Percentiles rank a stretch among this genome's conserved stretches.
These are phyloP conservation scores for Torrubiella hemipterigena DNA, from an alignment of 2,329 filamentous ascomycete genomes.

Conservation along the genomic window DNA sequence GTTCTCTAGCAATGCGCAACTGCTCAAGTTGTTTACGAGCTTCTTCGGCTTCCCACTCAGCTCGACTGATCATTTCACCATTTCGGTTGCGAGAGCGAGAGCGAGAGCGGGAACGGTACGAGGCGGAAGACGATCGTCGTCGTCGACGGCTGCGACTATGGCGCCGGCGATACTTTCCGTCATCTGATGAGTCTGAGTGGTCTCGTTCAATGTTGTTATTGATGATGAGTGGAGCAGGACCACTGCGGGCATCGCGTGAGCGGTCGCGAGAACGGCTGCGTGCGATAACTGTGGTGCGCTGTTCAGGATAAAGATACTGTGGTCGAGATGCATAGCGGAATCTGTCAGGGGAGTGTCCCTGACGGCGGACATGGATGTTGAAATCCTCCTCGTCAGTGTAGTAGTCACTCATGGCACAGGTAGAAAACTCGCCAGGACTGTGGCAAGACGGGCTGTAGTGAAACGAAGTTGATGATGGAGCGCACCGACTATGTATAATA, in stretches of 20 bases:
- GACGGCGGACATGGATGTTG: conserved; percentile 35
- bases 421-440: too few species aligned
- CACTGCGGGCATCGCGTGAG: conserved; percentile 34
- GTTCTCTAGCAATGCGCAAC: conserved; percentile 27
- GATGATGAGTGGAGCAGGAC: conserved; percentile 39
- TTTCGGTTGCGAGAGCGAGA: conserved; percentile 23
- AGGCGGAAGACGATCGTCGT: conserved; percentile 15
- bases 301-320: conserved; percentile 31
- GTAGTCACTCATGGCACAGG: conserved; percentile 27
- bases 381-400: conserved; percentile 44
- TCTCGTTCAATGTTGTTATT: conserved; percentile 44
- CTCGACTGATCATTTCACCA: conserved; percentile 25
- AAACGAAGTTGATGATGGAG: too few species aligned
- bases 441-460: too few species aligned
- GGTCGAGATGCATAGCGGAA: conserved; percentile 33
- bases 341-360: conserved; percentile 25
- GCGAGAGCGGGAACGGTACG: conserved; percentile 14
- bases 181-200: conserved; percentile 32
- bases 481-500: too few species aligned
- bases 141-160: conserved; percentile 14
- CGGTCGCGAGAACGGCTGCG: conserved; percentile 25
- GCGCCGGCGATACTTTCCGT: conserved; percentile 24
- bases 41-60: conserved; percentile 27
- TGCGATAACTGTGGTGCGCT: conserved; percentile 30
- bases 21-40: conserved; percentile 31